Evolutionary conservation across 2,329 filamentous ascomycete genomes (phyloP).

Genomic region (Myrmaecium sp.): DNA sequence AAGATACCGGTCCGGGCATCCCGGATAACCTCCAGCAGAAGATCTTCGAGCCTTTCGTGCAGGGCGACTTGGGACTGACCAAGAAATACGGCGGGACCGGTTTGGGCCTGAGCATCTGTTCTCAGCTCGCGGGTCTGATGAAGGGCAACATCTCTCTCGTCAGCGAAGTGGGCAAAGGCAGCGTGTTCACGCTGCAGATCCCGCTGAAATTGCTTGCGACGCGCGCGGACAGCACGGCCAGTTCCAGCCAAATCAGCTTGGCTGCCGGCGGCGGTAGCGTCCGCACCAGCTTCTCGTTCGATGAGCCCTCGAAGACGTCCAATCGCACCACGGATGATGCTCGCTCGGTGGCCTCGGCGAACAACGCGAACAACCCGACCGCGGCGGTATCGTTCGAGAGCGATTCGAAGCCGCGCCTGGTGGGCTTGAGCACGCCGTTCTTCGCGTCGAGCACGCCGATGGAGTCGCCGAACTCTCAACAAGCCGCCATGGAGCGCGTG

Average conservation of each 20-base stretch:
- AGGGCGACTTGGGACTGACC: conserved; percentile 76
- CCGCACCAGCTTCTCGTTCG: conserved; percentile 5
- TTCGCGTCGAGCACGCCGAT: conserved; percentile 38
- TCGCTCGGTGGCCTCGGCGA: conserved; percentile 12
- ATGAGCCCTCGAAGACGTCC: conserved; percentile 3
- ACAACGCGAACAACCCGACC: conserved; percentile 10
- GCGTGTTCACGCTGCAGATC: conserved; percentile 67
- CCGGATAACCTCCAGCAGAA: conserved; percentile 58
- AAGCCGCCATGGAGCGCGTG: conserved; percentile 48
- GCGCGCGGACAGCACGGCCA: conserved; percentile 37
- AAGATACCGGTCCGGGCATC: conserved; percentile 79
- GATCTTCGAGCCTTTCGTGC: conserved; percentile 88
- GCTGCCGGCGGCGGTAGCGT: conserved; percentile 9
- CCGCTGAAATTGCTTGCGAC: conserved; percentile 63
- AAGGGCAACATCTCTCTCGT: conserved; percentile 55
- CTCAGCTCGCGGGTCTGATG: conserved; percentile 72
- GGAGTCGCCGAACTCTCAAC: conserved; percentile 41
- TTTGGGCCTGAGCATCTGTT: conserved; percentile 74
- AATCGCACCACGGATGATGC: conserved; percentile 12
- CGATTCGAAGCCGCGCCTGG: conserved; percentile 57
- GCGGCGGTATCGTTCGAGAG: conserved; percentile 30
- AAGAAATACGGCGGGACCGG: conserved; percentile 85
- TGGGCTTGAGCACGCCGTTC: conserved; percentile 71
- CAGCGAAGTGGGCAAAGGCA: conserved; percentile 57
- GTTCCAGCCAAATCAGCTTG: conserved; percentile 15